Percentiles rank a stretch among this genome's conserved stretches.
Conservation (phyloP, 257 asterid genomes). For the Solanum medicagineum region DNA sequence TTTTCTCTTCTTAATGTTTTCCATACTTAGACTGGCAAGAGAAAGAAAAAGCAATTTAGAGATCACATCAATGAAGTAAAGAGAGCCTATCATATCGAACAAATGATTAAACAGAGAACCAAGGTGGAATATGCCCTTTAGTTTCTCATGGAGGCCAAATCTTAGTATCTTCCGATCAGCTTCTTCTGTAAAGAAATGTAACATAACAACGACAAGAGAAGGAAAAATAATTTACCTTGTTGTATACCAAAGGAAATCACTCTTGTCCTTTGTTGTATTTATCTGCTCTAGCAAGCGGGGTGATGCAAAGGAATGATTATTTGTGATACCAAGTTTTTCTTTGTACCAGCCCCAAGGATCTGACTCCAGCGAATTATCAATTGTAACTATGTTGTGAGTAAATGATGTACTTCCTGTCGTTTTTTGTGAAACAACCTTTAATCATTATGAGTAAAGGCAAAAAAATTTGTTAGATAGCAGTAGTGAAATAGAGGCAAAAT, state of each 20-base stretch:
- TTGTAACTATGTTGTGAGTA: slow-evolving; percentile 14
- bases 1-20: slow-evolving; percentile 10
- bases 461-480: neutral
- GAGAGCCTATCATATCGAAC: neutral
- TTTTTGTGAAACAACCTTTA: slow-evolving; percentile 44
- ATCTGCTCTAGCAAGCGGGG: slow-evolving; percentile 59
- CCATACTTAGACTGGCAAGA: slow-evolving; percentile 40
- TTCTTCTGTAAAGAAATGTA: neutral
- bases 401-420: slow-evolving; percentile 16
- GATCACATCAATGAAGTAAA: neutral
- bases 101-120: neutral
- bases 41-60: neutral
- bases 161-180: neutral
- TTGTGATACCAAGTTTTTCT: slow-evolving; percentile 47
- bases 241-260: slow-evolving; percentile 72
- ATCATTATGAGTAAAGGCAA: slow-evolving; percentile 4
- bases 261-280: slow-evolving; percentile 64
- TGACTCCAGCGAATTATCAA: slow-evolving; percentile 20
- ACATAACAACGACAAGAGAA: neutral
- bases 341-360: slow-evolving; percentile 60
- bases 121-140: neutral
- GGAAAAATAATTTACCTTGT: slow-evolving; percentile 29
- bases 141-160: neutral
- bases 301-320: slow-evolving; percentile 33
- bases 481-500: neutral